Evolutionary conservation across 2,329 filamentous ascomycete species (phyloP).

Genomic region (Elsinoe perseae): DNA sequence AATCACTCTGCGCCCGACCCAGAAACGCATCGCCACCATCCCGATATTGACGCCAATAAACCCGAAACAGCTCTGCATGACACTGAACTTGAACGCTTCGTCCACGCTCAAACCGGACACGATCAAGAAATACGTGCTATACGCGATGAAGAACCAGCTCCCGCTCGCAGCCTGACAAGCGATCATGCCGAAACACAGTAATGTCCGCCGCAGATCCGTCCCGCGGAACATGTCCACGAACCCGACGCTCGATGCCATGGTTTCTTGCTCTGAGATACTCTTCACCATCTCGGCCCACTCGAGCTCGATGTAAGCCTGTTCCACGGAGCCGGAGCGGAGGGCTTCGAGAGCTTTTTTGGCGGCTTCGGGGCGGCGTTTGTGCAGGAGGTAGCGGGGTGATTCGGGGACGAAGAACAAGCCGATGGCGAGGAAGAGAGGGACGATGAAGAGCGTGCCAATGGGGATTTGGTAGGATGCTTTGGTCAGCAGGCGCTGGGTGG

Average conservation of each 20-base stretch:
- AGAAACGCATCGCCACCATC: slow-evolving; percentile 44
- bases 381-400: slow-evolving; percentile 35
- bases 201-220: slow-evolving; percentile 29
- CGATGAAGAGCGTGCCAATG: slow-evolving; percentile 46
- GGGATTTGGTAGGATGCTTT: slow-evolving; percentile 38
- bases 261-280: slow-evolving; percentile 29
- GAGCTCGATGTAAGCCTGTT: slow-evolving; percentile 3
- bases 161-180: slow-evolving; percentile 29
- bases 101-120: slow-evolving; percentile 36
- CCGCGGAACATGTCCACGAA: slow-evolving; percentile 32
- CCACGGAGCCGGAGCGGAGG: slow-evolving; percentile 1
- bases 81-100: slow-evolving; percentile 43
- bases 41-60: slow-evolving; percentile 48
- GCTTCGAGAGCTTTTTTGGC: slow-evolving; percentile 9
- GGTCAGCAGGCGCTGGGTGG: slow-evolving; percentile 27
- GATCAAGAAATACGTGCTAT: slow-evolving; percentile 52
- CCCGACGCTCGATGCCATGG: slow-evolving; percentile 24
- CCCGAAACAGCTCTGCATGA: slow-evolving; percentile 47
- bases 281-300: slow-evolving; percentile 24
- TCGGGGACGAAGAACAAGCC: slow-evolving; percentile 36
- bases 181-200: slow-evolving; percentile 28
- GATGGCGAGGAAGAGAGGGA: slow-evolving; percentile 40
- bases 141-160: slow-evolving; percentile 36
- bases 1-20: slow-evolving; percentile 47
- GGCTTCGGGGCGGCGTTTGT: slow-evolving; percentile 1